Base-by-base conservation (phyloP, 306 rosid species). In the Gastrolobium villosum region DNA sequence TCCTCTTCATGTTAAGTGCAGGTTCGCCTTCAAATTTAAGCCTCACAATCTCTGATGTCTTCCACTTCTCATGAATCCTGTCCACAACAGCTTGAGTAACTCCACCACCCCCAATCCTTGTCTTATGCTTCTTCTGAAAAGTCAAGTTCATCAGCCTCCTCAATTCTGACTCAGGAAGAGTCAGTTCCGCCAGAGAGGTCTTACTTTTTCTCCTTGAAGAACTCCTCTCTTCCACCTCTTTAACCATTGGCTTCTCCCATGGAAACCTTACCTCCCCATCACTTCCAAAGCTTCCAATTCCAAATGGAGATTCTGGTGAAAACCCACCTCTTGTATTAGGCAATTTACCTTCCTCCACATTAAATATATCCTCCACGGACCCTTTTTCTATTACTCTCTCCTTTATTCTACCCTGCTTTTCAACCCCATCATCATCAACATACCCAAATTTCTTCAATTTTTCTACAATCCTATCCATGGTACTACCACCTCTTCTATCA, bases 1-100 rank as follows among this genome's bases (percentile, higher is more conserved):
- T 91, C 83, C 98, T 89, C 85, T 74, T 93, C 99, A 95, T 95
- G 84, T 95, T 95, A 67, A 95, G 97, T 3, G 98, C 99, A 56
- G 99, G 90, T 1, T 89, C 88, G 20, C 99, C 99, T 83, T 92
- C 96, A 1, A 95, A 87, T 85, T 89, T 93, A 15, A 95, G 87
- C 81, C 99, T 86, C 79, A 95, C 97, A 80, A 93, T 91, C 88
- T 95, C 99, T 0, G 88, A 75, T 0, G 84, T 72, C 88, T 89
- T 92, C 98, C 99, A 95, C 76, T 83, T 88, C 83, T 91, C 99
- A 74, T 90, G 96, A 84, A 93, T 95, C 86, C 72, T 89, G 57
- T 93, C 95, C 28, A 93, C 99, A n/a, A 87, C 94, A 46, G 89
- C 92, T 72, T 87, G 91, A 48, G 98, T 89, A 66, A 93, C 99